Conservation (phyloP, 2,329 filamentous ascomycete genomes). For the Epichloe amarillans region DNA sequence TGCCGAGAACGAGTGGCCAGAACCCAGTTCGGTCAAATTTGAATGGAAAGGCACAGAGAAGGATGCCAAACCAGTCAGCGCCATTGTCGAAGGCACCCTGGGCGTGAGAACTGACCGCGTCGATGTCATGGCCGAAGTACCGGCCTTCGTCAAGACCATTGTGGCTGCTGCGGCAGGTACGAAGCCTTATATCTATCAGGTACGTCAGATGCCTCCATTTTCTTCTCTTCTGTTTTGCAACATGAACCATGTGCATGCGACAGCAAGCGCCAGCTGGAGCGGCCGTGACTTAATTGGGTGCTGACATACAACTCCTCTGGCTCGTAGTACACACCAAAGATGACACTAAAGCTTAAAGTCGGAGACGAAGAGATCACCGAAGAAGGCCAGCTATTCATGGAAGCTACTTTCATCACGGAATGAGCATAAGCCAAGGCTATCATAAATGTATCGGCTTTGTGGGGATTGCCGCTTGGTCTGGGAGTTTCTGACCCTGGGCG, state of each 20-base stretch:
- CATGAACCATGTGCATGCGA: background rate
- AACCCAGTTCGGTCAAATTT: constrained; percentile 63
- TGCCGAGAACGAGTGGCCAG: constrained; percentile 73
- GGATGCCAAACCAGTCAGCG: constrained; percentile 61
- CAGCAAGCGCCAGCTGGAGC: background rate
- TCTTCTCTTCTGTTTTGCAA: background rate
- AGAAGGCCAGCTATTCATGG: constrained; percentile 66
- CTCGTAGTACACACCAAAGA: constrained; percentile 53
- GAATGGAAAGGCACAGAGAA: constrained; percentile 67
- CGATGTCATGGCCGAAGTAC: constrained; percentile 94
- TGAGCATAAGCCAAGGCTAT: constrained; percentile 12
- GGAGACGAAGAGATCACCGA: constrained; percentile 69
- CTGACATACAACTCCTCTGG: background rate
- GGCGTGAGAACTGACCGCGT: constrained; percentile 60
- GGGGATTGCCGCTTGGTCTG: background rate
- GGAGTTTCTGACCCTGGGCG: background rate
- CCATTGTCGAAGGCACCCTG: constrained; percentile 54
- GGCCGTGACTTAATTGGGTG: background rate
- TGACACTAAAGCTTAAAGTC: constrained; percentile 71
- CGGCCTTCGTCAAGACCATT: constrained; percentile 88
- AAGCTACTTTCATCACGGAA: constrained; percentile 91
- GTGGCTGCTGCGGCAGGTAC: constrained; percentile 80
- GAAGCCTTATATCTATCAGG: constrained; percentile 96
- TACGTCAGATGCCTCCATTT: constrained; percentile 24
- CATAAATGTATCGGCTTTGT: background rate